These are phyloP conservation scores for Amylostereum areolatum DNA, from an alignment of 1,284 basidiomycete species.

Conservation along the genomic window DNA sequence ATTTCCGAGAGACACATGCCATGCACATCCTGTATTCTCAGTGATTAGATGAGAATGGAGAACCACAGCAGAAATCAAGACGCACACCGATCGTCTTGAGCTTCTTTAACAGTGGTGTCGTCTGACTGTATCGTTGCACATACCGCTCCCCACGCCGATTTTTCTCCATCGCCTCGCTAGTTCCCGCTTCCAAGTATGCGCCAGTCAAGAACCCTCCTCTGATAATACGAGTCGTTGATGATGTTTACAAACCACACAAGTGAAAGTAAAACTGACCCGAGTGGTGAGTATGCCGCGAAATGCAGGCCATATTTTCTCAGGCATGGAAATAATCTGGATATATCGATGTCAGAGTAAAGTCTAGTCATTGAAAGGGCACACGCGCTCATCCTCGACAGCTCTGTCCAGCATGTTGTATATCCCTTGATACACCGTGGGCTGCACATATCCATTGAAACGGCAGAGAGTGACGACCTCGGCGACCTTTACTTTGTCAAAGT, in stretches of 20 bases:
- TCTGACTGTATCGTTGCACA: background rate
- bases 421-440: slow-evolving; percentile 38
- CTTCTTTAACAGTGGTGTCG: background rate
- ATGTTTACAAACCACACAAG: background rate
- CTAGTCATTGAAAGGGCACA: too few relatives aligned
- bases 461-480: slow-evolving; percentile 27
- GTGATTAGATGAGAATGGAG: background rate
- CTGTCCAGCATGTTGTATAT: slow-evolving; percentile 14
- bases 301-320: slow-evolving; percentile 22
- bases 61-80: too few relatives aligned
- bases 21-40: slow-evolving; percentile 6
- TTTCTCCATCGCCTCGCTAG: background rate
- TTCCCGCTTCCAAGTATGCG: background rate
- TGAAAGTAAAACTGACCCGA: slow-evolving; percentile 8
- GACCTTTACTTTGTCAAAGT: slow-evolving; percentile 19
- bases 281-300: slow-evolving; percentile 20
- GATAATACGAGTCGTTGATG: background rate
- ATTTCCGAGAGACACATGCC: slow-evolving; percentile 17
- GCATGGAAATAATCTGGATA: slow-evolving; percentile 26
- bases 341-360: slow-evolving; percentile 15
- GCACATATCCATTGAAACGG: slow-evolving; percentile 23
- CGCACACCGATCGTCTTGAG: background rate
- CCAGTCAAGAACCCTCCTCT: slow-evolving; percentile 5
- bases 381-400: slow-evolving; percentile 3
- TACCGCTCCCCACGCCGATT: background rate